Evolutionary conservation across 164 flowering plant species (phyloP), one percentile per base, ranked within the genome.

Genomic region (Paratinospora sagittata): DNA sequence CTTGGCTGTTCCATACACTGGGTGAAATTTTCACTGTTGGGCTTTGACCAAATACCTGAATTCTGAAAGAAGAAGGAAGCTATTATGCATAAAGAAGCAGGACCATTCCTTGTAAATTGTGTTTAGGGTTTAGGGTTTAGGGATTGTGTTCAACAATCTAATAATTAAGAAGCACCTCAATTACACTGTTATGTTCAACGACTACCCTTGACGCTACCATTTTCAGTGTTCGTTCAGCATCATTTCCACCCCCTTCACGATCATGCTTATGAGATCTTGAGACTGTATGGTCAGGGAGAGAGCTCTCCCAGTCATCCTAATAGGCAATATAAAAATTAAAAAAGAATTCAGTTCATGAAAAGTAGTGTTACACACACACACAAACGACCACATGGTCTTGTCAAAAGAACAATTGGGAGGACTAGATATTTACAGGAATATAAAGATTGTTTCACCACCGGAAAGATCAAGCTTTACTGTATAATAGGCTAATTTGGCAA

Each of bases 21-120:
- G 17, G 83, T 85, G 80, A 82, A 90, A 80, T 91, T 88, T 68
- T 84, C 95, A 72, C 93, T 93, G 72, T 84, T 68, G 58, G 99
- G 91, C 76, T 82, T 82, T 66, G 84, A 77, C 99, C 99, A 96
- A 71, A 90, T 86, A 78, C 80, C 93, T 71, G 89, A 84, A 73
- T 79, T 68, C 99, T 93, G 86, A 79, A 79, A 73, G 47, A 45
- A 49, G 58, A 65, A 65, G 19, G 36, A 65, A 74, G 45, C 23
- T 63, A 30, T 27, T 16, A 57, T 63, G 47, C 71, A 36, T 37
- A 64, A 69, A 49, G 52, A 26, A 69, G 72, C 23, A 61, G 21
- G 8, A 21, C 34, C 27, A 26, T 17, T n/a, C 8, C 16, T 13
- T 73, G 71, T 23, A 6, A 12, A 58, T 13, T 21, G 45, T n/a